These are phyloP conservation scores for Beauveria scarabaeidicola DNA, from an alignment of 2,329 filamentous ascomycete species.

Conservation along the genomic window DNA sequence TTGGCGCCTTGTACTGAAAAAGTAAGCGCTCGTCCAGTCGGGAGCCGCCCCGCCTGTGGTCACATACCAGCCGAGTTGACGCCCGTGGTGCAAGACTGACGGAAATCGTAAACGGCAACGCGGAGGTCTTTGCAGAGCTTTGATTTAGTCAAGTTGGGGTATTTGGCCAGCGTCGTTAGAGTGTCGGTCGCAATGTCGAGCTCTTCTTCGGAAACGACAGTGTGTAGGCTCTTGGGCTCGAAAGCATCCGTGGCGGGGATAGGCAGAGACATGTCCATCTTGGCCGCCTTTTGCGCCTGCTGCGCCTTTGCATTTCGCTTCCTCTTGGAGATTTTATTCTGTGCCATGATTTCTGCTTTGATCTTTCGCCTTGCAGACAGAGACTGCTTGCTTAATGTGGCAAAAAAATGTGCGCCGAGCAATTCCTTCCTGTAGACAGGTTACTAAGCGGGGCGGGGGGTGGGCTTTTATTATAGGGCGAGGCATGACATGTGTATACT, in stretches of 20 bases:
- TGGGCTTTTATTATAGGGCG: no score
- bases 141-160: conserved; percentile 57
- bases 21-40: conserved; percentile 10
- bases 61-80: conserved; percentile 44
- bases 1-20: conserved; percentile 41
- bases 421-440: background rate
- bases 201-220: conserved; percentile 54
- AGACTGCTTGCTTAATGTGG: background rate
- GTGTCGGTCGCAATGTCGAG: conserved; percentile 61
- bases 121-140: conserved; percentile 60
- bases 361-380: background rate
- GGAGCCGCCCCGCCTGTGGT: background rate
- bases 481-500: background rate
- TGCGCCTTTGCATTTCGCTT: conserved; percentile 32
- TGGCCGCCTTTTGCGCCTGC: conserved; percentile 29
- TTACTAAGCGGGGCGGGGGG: background rate
- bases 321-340: conserved; percentile 37
- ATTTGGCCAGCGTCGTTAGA: conserved; percentile 45
- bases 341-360: conserved; percentile 26
- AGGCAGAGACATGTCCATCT: conserved; percentile 30
- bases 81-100: conserved; percentile 59
- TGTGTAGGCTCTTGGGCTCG: conserved; percentile 42
- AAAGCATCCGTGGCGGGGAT: conserved; percentile 27
- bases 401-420: background rate
- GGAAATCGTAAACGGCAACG: conserved; percentile 59